Percentiles rank a stretch among this genome's conserved stretches.
Conservation (phyloP, 1,284 basidiomycete species). For the Phaffia rhodozyma region DNA sequence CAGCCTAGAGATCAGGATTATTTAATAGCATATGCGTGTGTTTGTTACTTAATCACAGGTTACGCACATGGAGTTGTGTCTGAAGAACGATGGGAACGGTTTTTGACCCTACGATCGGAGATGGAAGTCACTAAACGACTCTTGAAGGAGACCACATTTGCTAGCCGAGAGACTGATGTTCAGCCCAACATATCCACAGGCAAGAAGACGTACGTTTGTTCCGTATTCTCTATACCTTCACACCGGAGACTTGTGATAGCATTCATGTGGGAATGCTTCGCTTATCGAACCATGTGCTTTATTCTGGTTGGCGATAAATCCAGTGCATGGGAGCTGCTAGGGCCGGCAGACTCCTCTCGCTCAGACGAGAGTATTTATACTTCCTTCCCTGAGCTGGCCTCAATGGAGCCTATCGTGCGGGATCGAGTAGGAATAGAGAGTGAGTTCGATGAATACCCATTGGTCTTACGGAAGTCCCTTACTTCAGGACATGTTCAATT, state of each 20-base stretch:
- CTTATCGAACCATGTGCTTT: slow-evolving; percentile 9
- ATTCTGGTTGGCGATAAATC: slow-evolving; percentile 26
- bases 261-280: too few species aligned
- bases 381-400: slow-evolving; percentile 32
- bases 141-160: slow-evolving; percentile 37
- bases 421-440: slow-evolving; percentile 60
- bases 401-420: slow-evolving; percentile 45
- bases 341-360: slow-evolving; percentile 23
- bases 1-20: too few species aligned
- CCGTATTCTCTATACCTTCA: too few species aligned
- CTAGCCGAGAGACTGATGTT: too few species aligned
- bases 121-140: slow-evolving; percentile 44
- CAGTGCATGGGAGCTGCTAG: slow-evolving; percentile 47
- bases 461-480: too few species aligned
- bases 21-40: background rate
- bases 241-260: too few species aligned
- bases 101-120: slow-evolving; percentile 41
- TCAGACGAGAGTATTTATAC: slow-evolving; percentile 38
- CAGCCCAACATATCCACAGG: too few species aligned
- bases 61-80: slow-evolving; percentile 50
- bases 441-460: slow-evolving; percentile 27
- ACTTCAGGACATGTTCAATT: background rate
- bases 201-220: too few species aligned
- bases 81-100: slow-evolving; percentile 49
- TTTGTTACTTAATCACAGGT: slow-evolving; percentile 31